These are phyloP conservation scores for Bruguiera parviflora DNA, from an alignment of 345 rosid genomes.

Conservation along the genomic window DNA sequence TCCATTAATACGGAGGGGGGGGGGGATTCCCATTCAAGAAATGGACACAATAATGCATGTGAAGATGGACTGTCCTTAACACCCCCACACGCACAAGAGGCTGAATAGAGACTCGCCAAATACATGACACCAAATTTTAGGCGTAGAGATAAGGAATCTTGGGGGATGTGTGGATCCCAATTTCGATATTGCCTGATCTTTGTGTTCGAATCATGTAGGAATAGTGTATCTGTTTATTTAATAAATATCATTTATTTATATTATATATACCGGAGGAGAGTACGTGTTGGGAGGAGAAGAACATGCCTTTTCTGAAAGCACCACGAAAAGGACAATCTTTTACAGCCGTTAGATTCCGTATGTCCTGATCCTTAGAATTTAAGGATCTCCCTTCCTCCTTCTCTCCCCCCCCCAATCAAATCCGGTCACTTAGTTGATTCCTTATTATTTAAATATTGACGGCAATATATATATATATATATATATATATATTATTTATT, in stretches of 20 bases:
- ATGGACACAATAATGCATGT: constrained; percentile 8
- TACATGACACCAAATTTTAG: background rate
- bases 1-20: background rate
- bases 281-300: background rate
- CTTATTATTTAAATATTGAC: background rate
- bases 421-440: background rate
- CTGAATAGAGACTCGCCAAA: background rate
- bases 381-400: constrained; percentile 24
- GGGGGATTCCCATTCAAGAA: constrained; percentile 18
- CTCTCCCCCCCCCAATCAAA: background rate
- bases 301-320: background rate
- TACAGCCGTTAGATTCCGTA: constrained; percentile 48
- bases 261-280: background rate
- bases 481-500: too few relatives aligned
- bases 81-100: background rate
- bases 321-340: constrained; percentile 32
- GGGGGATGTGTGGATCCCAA: constrained; percentile 29
- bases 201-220: background rate
- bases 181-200: constrained; percentile 13
- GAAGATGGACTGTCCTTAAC: constrained; percentile 6
- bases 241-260: background rate
- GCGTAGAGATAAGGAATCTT: constrained; percentile 38
- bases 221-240: background rate
- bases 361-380: constrained; percentile 21
- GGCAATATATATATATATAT: background rate